Evolutionary conservation across 495 filamentous ascomycete species (phyloP).

Genomic region (Aspergillus affinis): DNA sequence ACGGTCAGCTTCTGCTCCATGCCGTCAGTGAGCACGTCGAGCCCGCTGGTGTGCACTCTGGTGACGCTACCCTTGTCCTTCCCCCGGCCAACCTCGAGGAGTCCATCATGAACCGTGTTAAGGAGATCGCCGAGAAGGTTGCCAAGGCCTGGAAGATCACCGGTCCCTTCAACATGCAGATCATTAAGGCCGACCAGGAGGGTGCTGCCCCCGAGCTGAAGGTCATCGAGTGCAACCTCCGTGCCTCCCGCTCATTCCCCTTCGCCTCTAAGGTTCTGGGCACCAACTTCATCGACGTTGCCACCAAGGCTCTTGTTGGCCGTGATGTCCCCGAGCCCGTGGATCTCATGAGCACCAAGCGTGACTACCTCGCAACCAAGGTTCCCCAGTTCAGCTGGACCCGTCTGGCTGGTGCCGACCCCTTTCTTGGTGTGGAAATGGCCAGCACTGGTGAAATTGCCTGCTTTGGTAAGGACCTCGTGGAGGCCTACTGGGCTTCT

Average conservation of each 20-base stretch:
- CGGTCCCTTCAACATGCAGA: conserved; percentile 97
- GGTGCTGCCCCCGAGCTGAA: conserved; percentile 95
- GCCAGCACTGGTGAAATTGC: conserved; percentile 95
- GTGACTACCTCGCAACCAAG: conserved; percentile 93
- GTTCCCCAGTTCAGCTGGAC: conserved; percentile 99
- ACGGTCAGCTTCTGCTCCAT: conserved; percentile 85
- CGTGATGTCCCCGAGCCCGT: conserved; percentile 81
- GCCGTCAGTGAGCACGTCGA: conserved; percentile 97
- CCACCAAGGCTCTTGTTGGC: conserved; percentile 96
- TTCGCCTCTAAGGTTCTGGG: conserved; percentile 99
- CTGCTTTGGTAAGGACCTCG: conserved; percentile 92
- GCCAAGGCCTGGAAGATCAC: conserved; percentile 93
- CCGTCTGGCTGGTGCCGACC: conserved; percentile 94
- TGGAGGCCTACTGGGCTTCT: conserved; percentile 97
- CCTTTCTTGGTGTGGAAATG: conserved; percentile 98
- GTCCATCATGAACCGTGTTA: conserved; percentile 86
- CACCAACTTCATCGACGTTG: conserved; percentile 96
- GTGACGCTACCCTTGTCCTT: conserved; percentile 92
- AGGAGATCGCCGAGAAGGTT: conserved; percentile 94
- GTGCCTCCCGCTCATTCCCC: conserved; percentile 93
- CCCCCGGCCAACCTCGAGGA: conserved; percentile 90
- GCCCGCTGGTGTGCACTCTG: conserved; percentile 96
- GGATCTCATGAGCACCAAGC: conserved; percentile 84
- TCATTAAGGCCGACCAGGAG: conserved; percentile 98
- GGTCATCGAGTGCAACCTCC: conserved; percentile 98